Evolutionary conservation across 116 monocot species (phyloP).

Genomic region (Phalaenopsis hybrid): DNA sequence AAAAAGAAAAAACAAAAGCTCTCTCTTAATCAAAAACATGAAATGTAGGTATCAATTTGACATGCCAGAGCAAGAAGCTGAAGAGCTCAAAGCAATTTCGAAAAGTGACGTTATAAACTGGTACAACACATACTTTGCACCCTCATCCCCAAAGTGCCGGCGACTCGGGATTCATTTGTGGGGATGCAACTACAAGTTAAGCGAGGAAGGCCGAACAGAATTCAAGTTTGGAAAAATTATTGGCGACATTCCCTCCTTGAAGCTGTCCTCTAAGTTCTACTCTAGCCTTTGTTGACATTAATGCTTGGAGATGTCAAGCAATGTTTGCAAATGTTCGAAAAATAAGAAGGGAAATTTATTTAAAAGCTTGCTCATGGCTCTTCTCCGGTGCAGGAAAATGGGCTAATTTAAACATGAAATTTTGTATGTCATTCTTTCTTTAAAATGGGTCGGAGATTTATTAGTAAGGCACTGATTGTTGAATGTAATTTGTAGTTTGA

Average conservation of each 20-base stretch:
- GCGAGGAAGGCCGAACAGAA: conserved; percentile 14
- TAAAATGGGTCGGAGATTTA: too few species aligned
- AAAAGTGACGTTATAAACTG: conserved; percentile 75
- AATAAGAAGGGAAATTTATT: too few species aligned
- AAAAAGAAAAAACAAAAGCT: too few species aligned
- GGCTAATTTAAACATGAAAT: too few species aligned
- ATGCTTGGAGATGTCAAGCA: too few species aligned
- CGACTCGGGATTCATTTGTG: conserved; percentile 70
- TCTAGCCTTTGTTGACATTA: conserved; percentile 52
- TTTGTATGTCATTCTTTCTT: too few species aligned
- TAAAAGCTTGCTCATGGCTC: too few species aligned
- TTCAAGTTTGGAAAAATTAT: conserved; percentile 41
- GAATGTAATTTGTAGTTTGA: too few species aligned
- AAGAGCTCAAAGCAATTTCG: conserved; percentile 65
- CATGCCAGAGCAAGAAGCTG: conserved; percentile 58
- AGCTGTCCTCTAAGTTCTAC: conserved; percentile 57
- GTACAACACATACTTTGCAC: conserved; percentile 70
- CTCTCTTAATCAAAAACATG: too few species aligned
- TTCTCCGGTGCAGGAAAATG: too few species aligned
- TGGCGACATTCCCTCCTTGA: conserved; percentile 55
- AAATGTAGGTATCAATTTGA: conserved; percentile 65
- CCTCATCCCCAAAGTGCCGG: conserved; percentile 59
- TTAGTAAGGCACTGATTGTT: too few species aligned
- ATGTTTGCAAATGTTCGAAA: too few species aligned
- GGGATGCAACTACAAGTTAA: conserved; percentile 57